Base-by-base conservation (phyloP, 495 filamentous ascomycete species). In the Penicillium antarcticum region DNA sequence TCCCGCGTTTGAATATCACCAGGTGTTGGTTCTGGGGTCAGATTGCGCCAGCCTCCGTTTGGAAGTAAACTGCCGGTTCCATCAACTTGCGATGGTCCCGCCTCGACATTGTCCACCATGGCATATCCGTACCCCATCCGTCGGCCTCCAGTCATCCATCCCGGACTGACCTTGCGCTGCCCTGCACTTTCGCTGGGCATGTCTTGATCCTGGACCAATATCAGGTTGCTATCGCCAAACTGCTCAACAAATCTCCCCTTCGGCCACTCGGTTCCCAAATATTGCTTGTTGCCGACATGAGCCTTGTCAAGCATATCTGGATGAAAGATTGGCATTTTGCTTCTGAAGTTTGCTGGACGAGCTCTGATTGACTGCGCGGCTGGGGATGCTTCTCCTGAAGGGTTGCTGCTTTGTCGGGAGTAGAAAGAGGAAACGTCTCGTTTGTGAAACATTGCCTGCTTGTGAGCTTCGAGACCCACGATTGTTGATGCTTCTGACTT, bases 61-160 rank as follows among this genome's bases (percentile, higher is more conserved):
- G 14, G 12, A 5, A 16, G 4, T 26, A 14, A 5, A 39, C 11
- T 32, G 12, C 16, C 11, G 12, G 42, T 33, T 12, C 19, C 36
- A 32, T 16, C 31, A 7, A 39, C 43, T 41, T 23, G 12, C 3
- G 42, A 31, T n/a, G 56, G 45, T 8, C 35, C 47, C 1, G 51
- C 49, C 6, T 68, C 63, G 14, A 55, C 45, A 21, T 49, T 46
- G 19, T 63, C 51, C 5, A 77, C 68, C 19, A 68, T 36, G 13
- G 55, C 65, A 45, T 75, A 77, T 3, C 74, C 74, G 52, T 77
- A 77, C 0, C 74, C 74, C 34, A 71, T 51, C 13, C 74, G 70
- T 40, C 65, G 65, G 8, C 74, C 74, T 9, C 61, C 71, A 9
- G 74, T 71, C 68, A 77, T 73, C 74, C 74, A 77, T 11, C 72